Evolutionary conservation across 1,284 basidiomycete genomes (phyloP), one percentile per base, ranked within the genome.

Genomic region (Fomitopsis schrenkii): DNA sequence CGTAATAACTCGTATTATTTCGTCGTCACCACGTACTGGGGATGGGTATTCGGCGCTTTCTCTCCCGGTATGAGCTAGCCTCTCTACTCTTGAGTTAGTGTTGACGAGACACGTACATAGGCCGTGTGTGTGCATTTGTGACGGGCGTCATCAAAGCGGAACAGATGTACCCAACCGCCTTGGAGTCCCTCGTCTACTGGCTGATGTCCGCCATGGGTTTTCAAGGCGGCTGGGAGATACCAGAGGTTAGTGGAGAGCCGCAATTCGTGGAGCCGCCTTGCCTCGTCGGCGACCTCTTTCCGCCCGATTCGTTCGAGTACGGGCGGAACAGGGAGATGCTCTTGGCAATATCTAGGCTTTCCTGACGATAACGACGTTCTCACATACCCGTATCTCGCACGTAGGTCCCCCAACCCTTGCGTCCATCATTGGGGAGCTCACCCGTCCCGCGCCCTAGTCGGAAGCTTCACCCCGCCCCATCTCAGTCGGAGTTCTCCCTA

Each of bases 21-120:
- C 68, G 80, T 89, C 15, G 64, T 91, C 56, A 87, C 88, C 15
- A 86, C 83, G 2, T 91, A 90, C 64, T 79, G 79, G 35, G 79
- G 83, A 45, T 91, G 90, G 90, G 82, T 84, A 3, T 90, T 91
- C 62, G 89, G 90, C 3, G 80, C 76, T 22, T 91, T 90, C 70
- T 85, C 87, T 10, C 65, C 72, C 68, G 85, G 90, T 87, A 59
- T 58, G 74, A 66, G 61, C 63, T 62, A 6, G 5, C 5, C 41
- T 38, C 38, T n/a, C 56, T 19, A 46, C n/a, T 15, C 17, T 3
- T 19, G 14, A 15, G n/a, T 53, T n/a, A 41, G 33, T 53, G 41
- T 38, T 55, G 14, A 33, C 26, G 26, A 38, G 57, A 45, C n/a
- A 10, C 36, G 3, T 61, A 38, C 55, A 53, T 61, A 89, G 88